phyloP scores from a whole-genome alignment of 371 early-diverging fungal genomes.

The Batkoa obscura region DNA sequence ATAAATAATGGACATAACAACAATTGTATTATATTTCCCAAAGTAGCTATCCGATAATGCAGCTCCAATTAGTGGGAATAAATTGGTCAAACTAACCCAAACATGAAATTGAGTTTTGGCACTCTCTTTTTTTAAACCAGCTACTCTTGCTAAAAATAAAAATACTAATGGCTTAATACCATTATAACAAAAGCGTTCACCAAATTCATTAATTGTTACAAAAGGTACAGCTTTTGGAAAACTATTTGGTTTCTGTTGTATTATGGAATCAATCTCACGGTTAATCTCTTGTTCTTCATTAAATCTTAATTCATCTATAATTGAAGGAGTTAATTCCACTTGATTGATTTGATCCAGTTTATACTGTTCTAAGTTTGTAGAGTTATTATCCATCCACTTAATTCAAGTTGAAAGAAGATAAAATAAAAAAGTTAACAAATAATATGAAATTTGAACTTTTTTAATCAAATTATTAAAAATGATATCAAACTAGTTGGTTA shows the following conservation, averaged over 20 bases:
- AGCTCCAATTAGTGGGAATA: background rate
- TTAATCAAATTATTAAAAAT: too few relatives aligned
- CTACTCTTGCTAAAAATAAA: constrained; percentile 9
- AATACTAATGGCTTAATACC: constrained; percentile 8
- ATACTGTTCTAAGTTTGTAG: too few relatives aligned
- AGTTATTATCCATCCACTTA: too few relatives aligned
- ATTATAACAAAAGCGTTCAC: constrained; percentile 11
- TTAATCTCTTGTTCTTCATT: background rate
- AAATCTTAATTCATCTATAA: background rate
- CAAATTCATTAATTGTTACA: constrained; percentile 10
- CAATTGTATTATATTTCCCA: background rate
- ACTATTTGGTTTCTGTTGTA: background rate
- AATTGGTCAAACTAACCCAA: constrained; percentile 33
- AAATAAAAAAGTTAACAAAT: too few relatives aligned
- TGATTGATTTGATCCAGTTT: too few relatives aligned
- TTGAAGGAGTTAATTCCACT: background rate
- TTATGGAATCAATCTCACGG: constrained; percentile 2
- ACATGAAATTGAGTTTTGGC: constrained; percentile 18
- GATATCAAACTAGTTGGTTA: too few relatives aligned
- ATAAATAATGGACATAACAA: background rate
- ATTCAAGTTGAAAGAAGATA: too few relatives aligned
- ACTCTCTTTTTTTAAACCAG: constrained; percentile 7
- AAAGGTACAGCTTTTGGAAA: constrained; percentile 10
- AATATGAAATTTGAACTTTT: too few relatives aligned
- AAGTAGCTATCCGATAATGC: background rate